These are phyloP conservation scores for Zopfochytrium polystomum DNA, from an alignment of 371 early-diverging fungal species.

Conservation along the genomic window DNA sequence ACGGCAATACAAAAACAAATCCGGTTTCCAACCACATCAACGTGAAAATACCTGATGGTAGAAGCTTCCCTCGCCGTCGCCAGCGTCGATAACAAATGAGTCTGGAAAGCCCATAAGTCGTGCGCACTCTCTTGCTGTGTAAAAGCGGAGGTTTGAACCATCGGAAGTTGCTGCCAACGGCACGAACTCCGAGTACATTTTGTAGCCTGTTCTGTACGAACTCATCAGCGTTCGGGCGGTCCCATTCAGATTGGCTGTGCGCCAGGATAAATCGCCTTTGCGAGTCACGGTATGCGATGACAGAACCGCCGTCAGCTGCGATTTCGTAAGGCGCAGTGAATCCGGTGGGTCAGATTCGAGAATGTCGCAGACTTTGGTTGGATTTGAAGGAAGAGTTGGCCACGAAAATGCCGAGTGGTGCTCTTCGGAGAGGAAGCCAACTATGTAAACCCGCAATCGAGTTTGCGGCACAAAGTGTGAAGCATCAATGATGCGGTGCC, in stretches of 20 bases:
- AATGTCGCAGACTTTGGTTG: neutral
- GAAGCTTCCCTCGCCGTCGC: conserved; percentile 5
- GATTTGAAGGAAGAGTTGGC: conserved; percentile 2
- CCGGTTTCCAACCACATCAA: neutral
- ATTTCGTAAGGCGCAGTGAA: conserved; percentile 1
- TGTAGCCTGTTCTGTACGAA: conserved; percentile 17
- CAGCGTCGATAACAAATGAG: conserved; percentile 5
- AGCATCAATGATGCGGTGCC: conserved; percentile 22
- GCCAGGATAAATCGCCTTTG: conserved; percentile 14
- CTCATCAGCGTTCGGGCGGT: conserved; percentile 19
- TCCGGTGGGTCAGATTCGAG: conserved; percentile 1
- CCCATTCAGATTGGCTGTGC: conserved; percentile 14
- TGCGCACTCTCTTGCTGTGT: conserved; percentile 23
- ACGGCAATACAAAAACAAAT: neutral
- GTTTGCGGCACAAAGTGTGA: conserved; percentile 19
- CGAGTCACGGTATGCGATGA: conserved; percentile 3
- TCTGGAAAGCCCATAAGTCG: conserved; percentile 32
- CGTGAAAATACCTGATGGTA: conserved; percentile 21
- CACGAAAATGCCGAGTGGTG: neutral
- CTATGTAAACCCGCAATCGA: conserved; percentile 23
- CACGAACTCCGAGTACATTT: conserved; percentile 25
- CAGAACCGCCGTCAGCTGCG: neutral
- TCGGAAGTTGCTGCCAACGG: neutral
- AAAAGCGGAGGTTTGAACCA: conserved; percentile 9
- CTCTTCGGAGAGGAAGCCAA: conserved; percentile 7